Evolutionary conservation across 1,284 basidiomycete genomes (phyloP).

Genomic region (Termitomyces sp.): DNA sequence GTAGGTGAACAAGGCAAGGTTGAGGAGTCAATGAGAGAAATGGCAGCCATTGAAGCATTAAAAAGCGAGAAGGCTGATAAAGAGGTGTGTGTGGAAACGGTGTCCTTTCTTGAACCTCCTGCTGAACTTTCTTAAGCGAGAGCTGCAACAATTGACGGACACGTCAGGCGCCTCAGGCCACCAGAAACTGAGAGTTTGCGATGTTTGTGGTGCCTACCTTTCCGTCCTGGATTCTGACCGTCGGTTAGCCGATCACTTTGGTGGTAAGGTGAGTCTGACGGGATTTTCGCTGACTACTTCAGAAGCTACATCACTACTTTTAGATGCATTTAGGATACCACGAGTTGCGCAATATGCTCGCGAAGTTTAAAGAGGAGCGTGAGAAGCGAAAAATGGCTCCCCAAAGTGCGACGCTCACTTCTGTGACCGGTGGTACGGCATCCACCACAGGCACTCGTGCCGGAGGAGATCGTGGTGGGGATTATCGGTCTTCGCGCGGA

Average conservation of each 20-base stretch:
- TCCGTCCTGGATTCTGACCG: slow-evolving; percentile 98
- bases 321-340: slow-evolving; percentile 99
- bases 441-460: slow-evolving; percentile 28
- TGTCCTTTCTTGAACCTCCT: slow-evolving; percentile 4
- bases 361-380: slow-evolving; percentile 82
- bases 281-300: slow-evolving; percentile 10
- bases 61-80: slow-evolving; percentile 96
- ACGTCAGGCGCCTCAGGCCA: slow-evolving; percentile 98
- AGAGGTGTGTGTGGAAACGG: slow-evolving; percentile 58
- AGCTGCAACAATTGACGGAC: slow-evolving; percentile 94
- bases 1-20: slow-evolving; percentile 94
- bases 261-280: slow-evolving; percentile 78
- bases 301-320: slow-evolving; percentile 2
- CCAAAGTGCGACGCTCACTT: slow-evolving; percentile 34
- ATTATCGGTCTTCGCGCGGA: slow-evolving; percentile 51
- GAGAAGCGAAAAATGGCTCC: slow-evolving; percentile 73
- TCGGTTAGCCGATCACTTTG: slow-evolving; percentile 98
- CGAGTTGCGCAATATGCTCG: slow-evolving; percentile 91
- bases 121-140: slow-evolving; percentile 51
- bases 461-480: slow-evolving; percentile 33
- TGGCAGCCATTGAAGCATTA: slow-evolving; percentile 95
- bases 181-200: slow-evolving; percentile 98
- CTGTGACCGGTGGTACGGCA: slow-evolving; percentile 31
- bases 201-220: slow-evolving; percentile 98
- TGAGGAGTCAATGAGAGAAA: slow-evolving; percentile 96